A percentile compares a stretch with the other conserved stretches of the same genome.
These are phyloP conservation scores for Pestalotiopsis sp. DNA, from an alignment of 2,329 filamentous ascomycete species.

Conservation along the genomic window DNA sequence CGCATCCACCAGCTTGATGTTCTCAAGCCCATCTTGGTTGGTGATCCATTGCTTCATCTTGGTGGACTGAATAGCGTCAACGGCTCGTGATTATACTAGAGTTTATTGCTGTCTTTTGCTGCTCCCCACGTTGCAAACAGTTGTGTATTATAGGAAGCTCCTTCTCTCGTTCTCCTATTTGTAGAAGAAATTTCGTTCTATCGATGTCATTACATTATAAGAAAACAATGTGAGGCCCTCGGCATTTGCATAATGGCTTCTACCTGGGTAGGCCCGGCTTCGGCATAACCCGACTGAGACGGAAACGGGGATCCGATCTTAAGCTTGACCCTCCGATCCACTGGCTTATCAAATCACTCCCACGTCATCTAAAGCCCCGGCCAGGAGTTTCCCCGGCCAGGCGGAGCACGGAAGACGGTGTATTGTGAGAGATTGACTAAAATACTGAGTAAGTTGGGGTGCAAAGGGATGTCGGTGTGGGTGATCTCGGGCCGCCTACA, in stretches of 20 bases:
- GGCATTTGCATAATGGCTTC: not conserved
- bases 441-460: not conserved
- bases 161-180: not conserved
- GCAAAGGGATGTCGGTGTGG: not conserved
- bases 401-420: not conserved
- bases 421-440: too few species aligned
- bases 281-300: not conserved
- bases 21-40: constrained; percentile 54
- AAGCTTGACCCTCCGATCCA: constrained; percentile 8
- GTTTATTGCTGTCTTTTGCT: not conserved
- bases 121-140: too few species aligned
- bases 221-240: not conserved
- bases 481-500: not conserved
- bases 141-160: not conserved
- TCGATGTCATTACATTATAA: not conserved
- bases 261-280: constrained; percentile 1
- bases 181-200: too few species aligned
- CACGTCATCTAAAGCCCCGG: not conserved
- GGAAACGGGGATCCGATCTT: not conserved
- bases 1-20: constrained; percentile 44
- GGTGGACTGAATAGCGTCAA: not conserved
- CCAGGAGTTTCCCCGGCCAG: not conserved
- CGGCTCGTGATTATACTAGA: not conserved
- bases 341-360: constrained; percentile 3
- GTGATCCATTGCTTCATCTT: constrained; percentile 53